Base-by-base conservation (phyloP, 306 rosid genomes). In the Arachis stenosperma region DNA sequence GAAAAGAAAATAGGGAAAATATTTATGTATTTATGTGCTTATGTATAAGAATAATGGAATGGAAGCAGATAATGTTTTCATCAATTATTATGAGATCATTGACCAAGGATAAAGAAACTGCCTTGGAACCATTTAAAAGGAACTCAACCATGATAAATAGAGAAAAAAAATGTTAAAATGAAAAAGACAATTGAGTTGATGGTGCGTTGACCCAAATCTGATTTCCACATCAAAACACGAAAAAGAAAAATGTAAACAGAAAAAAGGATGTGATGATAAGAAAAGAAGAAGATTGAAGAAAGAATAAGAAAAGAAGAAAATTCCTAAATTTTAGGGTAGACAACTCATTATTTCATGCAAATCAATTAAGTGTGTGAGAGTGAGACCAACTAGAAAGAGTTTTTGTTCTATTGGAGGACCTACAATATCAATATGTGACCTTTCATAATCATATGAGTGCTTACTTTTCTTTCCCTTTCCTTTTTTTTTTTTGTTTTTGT, bases 371-470 rank as follows among this genome's bases (percentile, higher is more conserved):
- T 22, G 27, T 22, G 27, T 22, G 51, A 30, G 61, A 44, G 54
- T 61, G 77, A 79, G 68, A 62, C 66, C 76, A 69, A 78, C 59
- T 75, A 78, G 59, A 72, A 69, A 77, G 75, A 6, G 39, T 67
- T 22, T 72, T 69, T 57, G 74, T 83, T 85, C 79, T 55, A 81
- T 55, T 73, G 78, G 79, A 88, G 84, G 90, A 70, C 85, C 86
- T 83, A 86, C 90, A 58, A 62, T 59, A 64, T 58, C 37, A 33
- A 33, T 33, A 50, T 81, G 74, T 79, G 69, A 80, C 80, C 50
- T 86, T 86, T 78, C 84, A 82, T 82, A 85, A 85, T 85, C 81
- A 85, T 83, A 82, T 78, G 79, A 85, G 85, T 85, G 90, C 78
- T 84, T 84, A 61, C 89, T 82, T 87, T 85, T 78, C 27, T 22